Base-by-base conservation (phyloP, 1,284 basidiomycete species). In the Naganishia cerealis region DNA sequence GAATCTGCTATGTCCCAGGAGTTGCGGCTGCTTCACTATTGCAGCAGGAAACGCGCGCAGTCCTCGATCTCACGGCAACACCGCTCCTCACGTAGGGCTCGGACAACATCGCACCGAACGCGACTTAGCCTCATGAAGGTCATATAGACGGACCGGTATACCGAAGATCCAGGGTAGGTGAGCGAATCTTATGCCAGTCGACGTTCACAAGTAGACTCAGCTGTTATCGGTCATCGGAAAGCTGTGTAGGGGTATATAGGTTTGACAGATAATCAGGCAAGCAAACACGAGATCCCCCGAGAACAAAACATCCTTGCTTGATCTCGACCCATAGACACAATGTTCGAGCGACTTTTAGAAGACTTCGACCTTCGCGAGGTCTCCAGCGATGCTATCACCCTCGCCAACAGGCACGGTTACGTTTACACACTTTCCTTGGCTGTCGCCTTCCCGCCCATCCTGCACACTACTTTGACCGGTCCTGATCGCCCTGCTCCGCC, bases 401-500 rank as follows among this genome's bases (percentile, higher is more conserved):
- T 74, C 24, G 56, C 42, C 65, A 75, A 74, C 70, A 42, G 70
- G 56, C 65, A 73, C 24, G 77, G 72, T 56, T 81, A 78, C 68
- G 72, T 72, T 33, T 81, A 76, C 72, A 72, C 71, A 0, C 65
- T 82, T 68, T 73, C 75, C 52, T 77, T 80, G 21, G 66, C 77
- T 78, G 8, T 74, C 76, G 39, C 33, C 33, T 62, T 62, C 12
- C 2, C 68, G 75, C 26, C 75, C 42, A 76, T 75, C 38, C 74
- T 80, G 58, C 76, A 77, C 50, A 73, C 78, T 36, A 71, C 75
- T 18, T 70, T 82, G 26, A 75, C 74, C 1, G 78, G 79, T 3
- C 79, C 79, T 0, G 75, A 78, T 43, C 75, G 79, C 43, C 78
- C 77, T 8, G 68, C 72, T 29, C 81, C 80, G 0, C 79, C 79